These are phyloP conservation scores for Fabrea salina DNA, from an alignment of 169 alveolate genomes.

Conservation along the genomic window DNA sequence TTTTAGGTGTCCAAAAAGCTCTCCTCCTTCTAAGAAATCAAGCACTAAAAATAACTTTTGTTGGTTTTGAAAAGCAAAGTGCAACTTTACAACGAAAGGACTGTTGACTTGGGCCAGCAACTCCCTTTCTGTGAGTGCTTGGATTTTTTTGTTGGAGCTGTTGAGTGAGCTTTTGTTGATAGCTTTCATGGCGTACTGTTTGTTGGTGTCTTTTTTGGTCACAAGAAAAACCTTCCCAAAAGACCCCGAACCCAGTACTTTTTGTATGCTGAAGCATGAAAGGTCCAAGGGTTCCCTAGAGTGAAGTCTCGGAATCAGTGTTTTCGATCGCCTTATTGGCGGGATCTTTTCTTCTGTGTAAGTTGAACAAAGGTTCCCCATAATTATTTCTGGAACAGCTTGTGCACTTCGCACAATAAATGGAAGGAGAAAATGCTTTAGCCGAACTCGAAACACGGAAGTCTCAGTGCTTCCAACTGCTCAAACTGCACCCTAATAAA, in stretches of 20 bases:
- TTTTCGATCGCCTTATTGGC: neutral
- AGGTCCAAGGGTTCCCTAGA: neutral
- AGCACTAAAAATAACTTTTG: constrained; percentile 44
- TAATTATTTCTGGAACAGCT: too few species aligned
- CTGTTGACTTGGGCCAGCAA: constrained; percentile 46
- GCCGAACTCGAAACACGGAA: neutral
- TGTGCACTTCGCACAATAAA: too few species aligned
- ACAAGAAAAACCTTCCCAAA: constrained; percentile 50
- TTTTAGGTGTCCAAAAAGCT: constrained; percentile 48
- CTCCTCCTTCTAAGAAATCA: constrained; percentile 74
- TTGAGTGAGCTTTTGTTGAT: constrained; percentile 49
- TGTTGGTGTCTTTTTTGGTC: constrained; percentile 46
- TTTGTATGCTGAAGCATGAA: neutral
- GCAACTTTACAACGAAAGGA: constrained; percentile 53
- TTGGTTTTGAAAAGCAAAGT: constrained; percentile 52
- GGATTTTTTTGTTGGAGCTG: constrained; percentile 41
- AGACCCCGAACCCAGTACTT: constrained; percentile 2
- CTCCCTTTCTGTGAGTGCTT: constrained; percentile 55
- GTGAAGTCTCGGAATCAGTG: too few species aligned
- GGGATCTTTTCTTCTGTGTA: neutral
- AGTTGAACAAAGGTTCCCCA: constrained; percentile 15
- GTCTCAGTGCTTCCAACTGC: neutral
- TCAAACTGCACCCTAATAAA: neutral
- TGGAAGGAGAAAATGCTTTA: neutral
- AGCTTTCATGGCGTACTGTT: constrained; percentile 71